Evolutionary conservation across 805 yeast genomes (phyloP).

Genomic region (Huiozyma naganishii): DNA sequence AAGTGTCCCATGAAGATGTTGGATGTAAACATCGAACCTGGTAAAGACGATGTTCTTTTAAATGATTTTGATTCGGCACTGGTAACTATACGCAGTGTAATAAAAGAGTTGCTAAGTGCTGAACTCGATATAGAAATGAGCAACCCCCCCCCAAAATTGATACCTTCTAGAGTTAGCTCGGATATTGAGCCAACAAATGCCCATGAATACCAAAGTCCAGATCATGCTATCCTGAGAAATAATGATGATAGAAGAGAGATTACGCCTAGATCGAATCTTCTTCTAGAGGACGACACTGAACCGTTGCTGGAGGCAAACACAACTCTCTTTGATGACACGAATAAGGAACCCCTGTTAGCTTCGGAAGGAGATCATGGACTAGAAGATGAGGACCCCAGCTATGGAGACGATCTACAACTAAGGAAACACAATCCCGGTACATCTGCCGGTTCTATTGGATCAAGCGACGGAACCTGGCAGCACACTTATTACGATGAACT

Average conservation of each 20-base stretch:
- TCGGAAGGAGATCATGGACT: too few relatives aligned
- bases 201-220: too few relatives aligned
- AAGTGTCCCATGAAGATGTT: constrained; percentile 9
- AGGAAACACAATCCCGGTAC: neutral
- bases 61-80: constrained; percentile 15
- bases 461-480: constrained; percentile 11
- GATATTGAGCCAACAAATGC: neutral
- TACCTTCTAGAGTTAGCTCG: neutral
- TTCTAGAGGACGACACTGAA: neutral
- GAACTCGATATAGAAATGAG: neutral
- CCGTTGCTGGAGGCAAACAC: neutral
- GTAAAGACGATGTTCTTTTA: constrained; percentile 32
- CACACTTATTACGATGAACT: constrained; percentile 5
- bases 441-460: constrained; percentile 8
- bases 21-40: constrained; percentile 38
- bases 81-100: constrained; percentile 4
- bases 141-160: too few relatives aligned
- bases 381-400: neutral
- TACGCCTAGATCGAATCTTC: neutral
- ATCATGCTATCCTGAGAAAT: too few relatives aligned
- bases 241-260: neutral
- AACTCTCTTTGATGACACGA: neutral
- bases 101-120: neutral
- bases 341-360: neutral
- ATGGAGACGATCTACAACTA: neutral